Conservation (phyloP, 352 stramenopile species). For the Phytophthora tentaculata region DNA sequence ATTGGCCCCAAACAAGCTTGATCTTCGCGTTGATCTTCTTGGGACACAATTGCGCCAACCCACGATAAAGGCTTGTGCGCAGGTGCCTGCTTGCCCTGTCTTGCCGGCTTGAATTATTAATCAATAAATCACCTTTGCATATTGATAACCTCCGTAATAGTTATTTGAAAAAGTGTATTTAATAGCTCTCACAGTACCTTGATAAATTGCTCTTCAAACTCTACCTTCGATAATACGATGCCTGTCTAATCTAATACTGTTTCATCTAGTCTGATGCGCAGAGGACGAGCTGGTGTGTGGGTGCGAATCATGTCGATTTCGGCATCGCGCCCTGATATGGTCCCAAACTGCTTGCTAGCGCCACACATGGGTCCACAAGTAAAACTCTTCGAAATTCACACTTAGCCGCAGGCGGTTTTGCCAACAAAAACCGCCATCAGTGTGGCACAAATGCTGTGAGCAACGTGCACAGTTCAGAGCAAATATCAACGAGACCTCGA, state of each 20-base stretch:
- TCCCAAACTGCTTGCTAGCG: no score
- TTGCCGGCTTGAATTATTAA: no score
- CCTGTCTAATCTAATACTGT: slow-evolving; percentile 2
- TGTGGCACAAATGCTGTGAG: not conserved
- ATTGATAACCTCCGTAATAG: not conserved
- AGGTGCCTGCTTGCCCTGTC: not conserved
- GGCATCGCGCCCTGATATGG: not conserved
- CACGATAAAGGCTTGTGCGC: not conserved
- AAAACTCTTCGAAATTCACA: not conserved
- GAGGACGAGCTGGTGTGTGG: not conserved
- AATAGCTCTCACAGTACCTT: no score
- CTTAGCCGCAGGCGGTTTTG: not conserved
- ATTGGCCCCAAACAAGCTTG: no score
- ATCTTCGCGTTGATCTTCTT: slow-evolving; percentile 16
- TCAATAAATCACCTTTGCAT: not conserved
- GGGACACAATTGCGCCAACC: slow-evolving; percentile 1
- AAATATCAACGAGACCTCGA: slow-evolving; percentile 14
- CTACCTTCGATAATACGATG: no score
- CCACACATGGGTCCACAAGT: no score
- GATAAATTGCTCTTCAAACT: no score
- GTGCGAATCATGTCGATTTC: slow-evolving; percentile 28
- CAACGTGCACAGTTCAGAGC: slow-evolving; percentile 7
- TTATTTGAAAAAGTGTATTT: no score
- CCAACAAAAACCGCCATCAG: not conserved
- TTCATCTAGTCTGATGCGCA: not conserved